A percentile compares a stretch with the other conserved stretches of the same genome.
Conservation (phyloP, 2,329 filamentous ascomycete species). For the Fusarium sp. region DNA sequence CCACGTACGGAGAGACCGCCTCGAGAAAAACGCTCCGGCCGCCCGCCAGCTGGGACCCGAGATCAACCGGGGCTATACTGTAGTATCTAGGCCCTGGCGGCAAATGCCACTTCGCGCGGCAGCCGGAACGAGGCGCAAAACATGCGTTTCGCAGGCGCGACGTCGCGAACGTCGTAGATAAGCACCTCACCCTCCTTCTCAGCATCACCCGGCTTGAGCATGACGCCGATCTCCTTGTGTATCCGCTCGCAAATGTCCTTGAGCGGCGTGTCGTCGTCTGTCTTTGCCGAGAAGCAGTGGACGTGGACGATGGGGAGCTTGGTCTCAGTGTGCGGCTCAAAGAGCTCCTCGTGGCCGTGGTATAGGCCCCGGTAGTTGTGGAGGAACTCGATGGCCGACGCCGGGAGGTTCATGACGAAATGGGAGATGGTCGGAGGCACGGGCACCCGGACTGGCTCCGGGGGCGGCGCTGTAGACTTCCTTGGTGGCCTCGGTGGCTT, state of each 20-base stretch:
- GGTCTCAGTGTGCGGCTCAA: slow-evolving; percentile 64
- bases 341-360: slow-evolving; percentile 70
- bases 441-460: slow-evolving; percentile 53
- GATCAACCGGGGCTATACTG: slow-evolving; percentile 18
- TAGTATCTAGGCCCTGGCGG: slow-evolving; percentile 46
- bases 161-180: slow-evolving; percentile 79
- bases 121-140: slow-evolving; percentile 93
- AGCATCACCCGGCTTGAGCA: slow-evolving; percentile 55
- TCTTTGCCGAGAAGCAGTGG: slow-evolving; percentile 92
- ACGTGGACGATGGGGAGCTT: slow-evolving; percentile 84
- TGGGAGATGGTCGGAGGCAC: slow-evolving; percentile 83
- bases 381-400: slow-evolving; percentile 85
- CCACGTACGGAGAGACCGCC: not conserved
- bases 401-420: slow-evolving; percentile 98
- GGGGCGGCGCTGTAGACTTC: slow-evolving; percentile 49
- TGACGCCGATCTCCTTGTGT: slow-evolving; percentile 51
- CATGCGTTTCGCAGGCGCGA: slow-evolving; percentile 94
- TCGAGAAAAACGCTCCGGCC: slow-evolving; percentile 12
- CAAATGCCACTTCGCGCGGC: slow-evolving; percentile 83
- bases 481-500: slow-evolving; percentile 52
- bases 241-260: slow-evolving; percentile 57
- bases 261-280: slow-evolving; percentile 72
- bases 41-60: slow-evolving; percentile 25
- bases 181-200: slow-evolving; percentile 58
- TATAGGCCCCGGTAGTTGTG: slow-evolving; percentile 74